Percentiles rank a stretch among this genome's conserved stretches.
Conservation (phyloP, 768 basidiomycete species). For the Cystobasidium onofrii region DNA sequence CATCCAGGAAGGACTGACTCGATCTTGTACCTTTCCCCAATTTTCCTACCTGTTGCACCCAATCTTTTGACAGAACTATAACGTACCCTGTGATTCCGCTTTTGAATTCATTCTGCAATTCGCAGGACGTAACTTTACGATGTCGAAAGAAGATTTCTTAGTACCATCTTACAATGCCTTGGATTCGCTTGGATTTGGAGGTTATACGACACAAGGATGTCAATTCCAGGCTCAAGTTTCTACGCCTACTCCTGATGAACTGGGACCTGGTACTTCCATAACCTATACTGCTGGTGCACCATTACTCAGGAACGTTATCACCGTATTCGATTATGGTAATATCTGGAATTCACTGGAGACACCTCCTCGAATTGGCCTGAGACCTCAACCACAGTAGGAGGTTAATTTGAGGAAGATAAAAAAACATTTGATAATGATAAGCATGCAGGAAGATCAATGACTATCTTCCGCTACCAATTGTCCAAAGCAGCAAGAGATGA, state of each 20-base stretch:
- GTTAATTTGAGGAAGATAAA: no score
- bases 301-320: neutral
- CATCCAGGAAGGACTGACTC: neutral
- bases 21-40: neutral
- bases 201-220: constrained; percentile 1
- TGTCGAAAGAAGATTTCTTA: constrained; percentile 4
- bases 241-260: neutral
- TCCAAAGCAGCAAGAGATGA: no score
- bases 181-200: constrained; percentile 5
- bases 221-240: constrained; percentile 23
- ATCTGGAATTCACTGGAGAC: neutral
- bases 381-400: neutral
- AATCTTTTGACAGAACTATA: neutral
- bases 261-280: constrained; percentile 18
- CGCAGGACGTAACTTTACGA: constrained; percentile 19
- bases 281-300: constrained; percentile 19
- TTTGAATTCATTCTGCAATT: constrained; percentile 15
- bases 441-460: no score
- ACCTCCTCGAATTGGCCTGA: constrained; percentile 18
- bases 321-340: constrained; percentile 30
- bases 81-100: constrained; percentile 1
- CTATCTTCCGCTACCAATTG: no score
- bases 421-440: no score
- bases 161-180: constrained; percentile 10
- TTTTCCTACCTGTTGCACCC: no score